phyloP scores from a whole-genome alignment of 495 filamentous ascomycete genomes.

The Haplographium delicatum region DNA sequence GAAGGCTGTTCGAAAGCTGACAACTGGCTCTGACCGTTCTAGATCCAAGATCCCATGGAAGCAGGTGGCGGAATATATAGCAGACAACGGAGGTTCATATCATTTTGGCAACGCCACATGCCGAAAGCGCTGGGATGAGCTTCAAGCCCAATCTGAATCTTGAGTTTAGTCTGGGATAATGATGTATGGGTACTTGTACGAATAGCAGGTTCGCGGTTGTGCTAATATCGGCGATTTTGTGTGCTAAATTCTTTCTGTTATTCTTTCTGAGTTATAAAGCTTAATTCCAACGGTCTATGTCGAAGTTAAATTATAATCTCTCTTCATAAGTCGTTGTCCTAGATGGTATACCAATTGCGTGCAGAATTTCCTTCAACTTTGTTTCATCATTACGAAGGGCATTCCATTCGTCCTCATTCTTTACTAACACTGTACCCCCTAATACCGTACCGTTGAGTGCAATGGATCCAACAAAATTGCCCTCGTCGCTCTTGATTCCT shows the following conservation, averaged over 20 bases:
- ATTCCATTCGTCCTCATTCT: slow-evolving; percentile 66
- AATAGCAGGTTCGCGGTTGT: not conserved
- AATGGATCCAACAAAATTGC: slow-evolving; percentile 45
- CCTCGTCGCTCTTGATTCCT: slow-evolving; percentile 18
- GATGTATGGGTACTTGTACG: too few species aligned
- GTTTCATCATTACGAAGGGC: slow-evolving; percentile 45
- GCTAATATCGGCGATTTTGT: not conserved
- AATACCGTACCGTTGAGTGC: slow-evolving; percentile 74
- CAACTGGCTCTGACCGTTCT: slow-evolving; percentile 17
- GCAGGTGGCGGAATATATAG: slow-evolving; percentile 69
- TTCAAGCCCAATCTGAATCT: slow-evolving; percentile 8
- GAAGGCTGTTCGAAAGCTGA: slow-evolving; percentile 39
- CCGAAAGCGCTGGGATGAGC: slow-evolving; percentile 73
- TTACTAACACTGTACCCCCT: slow-evolving; percentile 79
- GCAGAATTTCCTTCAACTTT: slow-evolving; percentile 49
- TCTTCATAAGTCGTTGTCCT: not conserved
- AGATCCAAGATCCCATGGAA: slow-evolving; percentile 72
- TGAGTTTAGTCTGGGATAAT: too few species aligned
- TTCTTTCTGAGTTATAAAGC: slow-evolving; percentile 2
- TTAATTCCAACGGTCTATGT: not conserved
- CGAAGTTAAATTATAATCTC: slow-evolving; percentile 1
- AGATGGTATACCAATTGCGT: slow-evolving; percentile 54
- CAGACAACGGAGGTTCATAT: slow-evolving; percentile 67
- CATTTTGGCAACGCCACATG: slow-evolving; percentile 82
- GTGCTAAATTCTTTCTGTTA: not conserved